Conservation (phyloP, 148 eudicot genomes). For the Hydrangea macrophylla region DNA sequence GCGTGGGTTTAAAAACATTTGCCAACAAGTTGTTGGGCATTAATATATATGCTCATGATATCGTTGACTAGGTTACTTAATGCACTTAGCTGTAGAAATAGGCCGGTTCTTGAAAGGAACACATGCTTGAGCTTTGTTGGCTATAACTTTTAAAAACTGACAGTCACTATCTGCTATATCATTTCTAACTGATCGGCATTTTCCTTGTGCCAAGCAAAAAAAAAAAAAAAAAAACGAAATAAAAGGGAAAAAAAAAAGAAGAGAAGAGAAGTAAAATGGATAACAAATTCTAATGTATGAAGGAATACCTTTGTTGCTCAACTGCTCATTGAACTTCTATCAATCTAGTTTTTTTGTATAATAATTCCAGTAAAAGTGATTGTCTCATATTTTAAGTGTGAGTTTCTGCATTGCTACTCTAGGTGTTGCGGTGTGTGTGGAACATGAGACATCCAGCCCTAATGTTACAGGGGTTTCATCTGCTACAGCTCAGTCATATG, state of each 20-base stretch:
- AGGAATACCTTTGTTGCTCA: constrained; percentile 10
- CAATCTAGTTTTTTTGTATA: not conserved
- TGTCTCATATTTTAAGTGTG: constrained; percentile 32
- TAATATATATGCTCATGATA: no score
- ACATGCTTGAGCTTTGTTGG: not conserved
- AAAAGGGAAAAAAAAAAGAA: no score
- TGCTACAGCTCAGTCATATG: constrained; percentile 51
- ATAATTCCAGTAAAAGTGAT: not conserved
- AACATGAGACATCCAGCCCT: constrained; percentile 32
- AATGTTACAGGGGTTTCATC: constrained; percentile 31
- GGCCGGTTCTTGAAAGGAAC: not conserved
- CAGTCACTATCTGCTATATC: not conserved
- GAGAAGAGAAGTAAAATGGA: not conserved
- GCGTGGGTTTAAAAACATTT: no score
- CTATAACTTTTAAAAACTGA: not conserved
- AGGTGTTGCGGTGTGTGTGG: constrained; percentile 30
- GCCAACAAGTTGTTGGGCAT: no score
- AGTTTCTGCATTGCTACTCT: constrained; percentile 36
- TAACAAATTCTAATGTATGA: not conserved
- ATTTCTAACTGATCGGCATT: not conserved
- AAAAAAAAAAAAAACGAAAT: no score
- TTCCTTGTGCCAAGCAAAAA: not conserved
- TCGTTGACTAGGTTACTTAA: no score
- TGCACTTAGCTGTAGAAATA: not conserved
- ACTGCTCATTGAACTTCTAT: not conserved